A percentile compares a stretch with the other conserved stretches of the same genome.
phyloP scores from a whole-genome alignment of 768 basidiomycete genomes.

The Phylloporus scabripes region DNA sequence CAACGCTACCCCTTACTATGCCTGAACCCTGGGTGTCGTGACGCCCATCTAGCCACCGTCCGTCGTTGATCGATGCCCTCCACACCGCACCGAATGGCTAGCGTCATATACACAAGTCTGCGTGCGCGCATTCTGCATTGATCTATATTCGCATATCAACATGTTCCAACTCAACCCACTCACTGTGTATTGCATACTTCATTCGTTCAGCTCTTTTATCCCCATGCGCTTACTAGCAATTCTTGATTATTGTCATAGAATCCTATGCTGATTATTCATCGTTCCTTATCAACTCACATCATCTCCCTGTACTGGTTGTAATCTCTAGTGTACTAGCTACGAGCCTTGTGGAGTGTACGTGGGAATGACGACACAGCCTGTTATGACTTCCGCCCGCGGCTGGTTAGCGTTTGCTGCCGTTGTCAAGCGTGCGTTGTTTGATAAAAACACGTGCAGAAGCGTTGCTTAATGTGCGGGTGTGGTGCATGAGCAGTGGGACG shows the following conservation, averaged over 20 bases:
- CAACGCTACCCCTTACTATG: slow-evolving; percentile 14
- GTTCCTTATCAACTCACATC: background rate
- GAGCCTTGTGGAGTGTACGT: background rate
- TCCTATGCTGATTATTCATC: background rate
- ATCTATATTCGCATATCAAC: slow-evolving; percentile 1
- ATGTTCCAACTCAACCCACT: background rate
- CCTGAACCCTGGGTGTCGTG: slow-evolving; percentile 23
- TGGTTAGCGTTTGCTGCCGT: too few relatives aligned
- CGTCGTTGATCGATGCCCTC: slow-evolving; percentile 14
- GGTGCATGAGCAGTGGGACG: too few relatives aligned
- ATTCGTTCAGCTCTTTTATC: background rate
- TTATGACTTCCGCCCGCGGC: too few relatives aligned
- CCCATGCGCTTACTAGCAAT: background rate
- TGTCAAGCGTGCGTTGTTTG: too few relatives aligned
- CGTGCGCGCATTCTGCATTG: background rate
- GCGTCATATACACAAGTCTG: background rate
- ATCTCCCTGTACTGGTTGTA: background rate
- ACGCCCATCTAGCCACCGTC: background rate
- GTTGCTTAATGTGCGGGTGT: too few relatives aligned
- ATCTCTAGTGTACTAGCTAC: background rate
- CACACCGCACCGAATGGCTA: background rate
- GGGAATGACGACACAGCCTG: too few relatives aligned
- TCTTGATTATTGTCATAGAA: background rate
- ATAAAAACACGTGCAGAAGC: too few relatives aligned
- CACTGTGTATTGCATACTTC: slow-evolving; percentile 7